Base-by-base conservation (phyloP, 208 protist species). In the Trypanosoma scelopori region DNA sequence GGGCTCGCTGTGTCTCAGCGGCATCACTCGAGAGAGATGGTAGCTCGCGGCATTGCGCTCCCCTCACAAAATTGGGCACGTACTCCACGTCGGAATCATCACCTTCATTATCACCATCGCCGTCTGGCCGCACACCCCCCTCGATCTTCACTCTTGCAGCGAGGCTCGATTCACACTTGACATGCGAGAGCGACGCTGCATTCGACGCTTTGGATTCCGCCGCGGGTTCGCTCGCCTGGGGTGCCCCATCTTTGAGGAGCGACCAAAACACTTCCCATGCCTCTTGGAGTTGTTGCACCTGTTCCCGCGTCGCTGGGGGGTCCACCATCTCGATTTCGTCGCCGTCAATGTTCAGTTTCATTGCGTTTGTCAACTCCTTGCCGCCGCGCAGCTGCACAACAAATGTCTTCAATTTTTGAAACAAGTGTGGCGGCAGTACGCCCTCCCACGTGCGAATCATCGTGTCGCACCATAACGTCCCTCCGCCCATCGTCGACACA, bases 361-460 rank as follows among this genome's bases (percentile, higher is more conserved):
- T 79, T 35, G 84, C 79, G 16, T 69, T 69, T 45, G 81, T 66
- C 41, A 93, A 66, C 69, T 87, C 79, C 35, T 76, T 83, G 22
- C 75, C 81, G 51, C 86, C 86, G 1, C 79, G 70, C 47, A 79
- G 78, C 69, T 88, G 82, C 28, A 87, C 63, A 32, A 78, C 82
- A 64, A 86, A 78, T 18, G 80, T 83, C 46, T 67, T 75, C 7
- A 92, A 55, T 3, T 70, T 69, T 16, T 39, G 55, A 56, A 78
- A 89, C 6, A 87, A 43, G 18, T 63, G 60, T 22, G 70, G 63
- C 37, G 86, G 82, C 46, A 93, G 65, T 13, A 90, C 50, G 5
- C 55, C 59, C 41, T 84, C 71, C 87, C 87, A 93, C n/a, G 79
- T 82, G 18, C 66, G 75, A 61, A 93, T 82, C 51, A 93, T 65